Percentiles rank a stretch among this genome's conserved stretches.
Evolutionary conservation across 306 rosid species (phyloP).

Genomic region (Begonia masoniana): DNA sequence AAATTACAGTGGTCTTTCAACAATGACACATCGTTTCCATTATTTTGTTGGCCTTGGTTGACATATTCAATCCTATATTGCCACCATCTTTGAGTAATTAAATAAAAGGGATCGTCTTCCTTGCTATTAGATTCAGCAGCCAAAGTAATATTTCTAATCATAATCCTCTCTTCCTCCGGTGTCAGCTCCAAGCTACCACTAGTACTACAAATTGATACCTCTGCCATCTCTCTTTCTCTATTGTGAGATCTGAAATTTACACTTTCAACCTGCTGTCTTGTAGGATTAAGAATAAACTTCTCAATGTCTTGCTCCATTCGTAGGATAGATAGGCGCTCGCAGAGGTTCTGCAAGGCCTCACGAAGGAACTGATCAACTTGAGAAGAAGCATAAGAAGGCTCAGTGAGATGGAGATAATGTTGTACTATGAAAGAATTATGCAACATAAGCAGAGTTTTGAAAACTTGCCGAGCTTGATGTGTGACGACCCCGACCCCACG

Average conservation of each 20-base stretch:
- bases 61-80: slow-evolving; percentile 94
- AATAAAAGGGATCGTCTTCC: slow-evolving; percentile 73
- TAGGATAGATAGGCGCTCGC: too few species aligned
- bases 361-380: too few species aligned
- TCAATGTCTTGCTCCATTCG: too few species aligned
- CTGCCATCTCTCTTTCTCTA: slow-evolving; percentile 28
- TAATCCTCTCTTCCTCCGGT: slow-evolving; percentile 84
- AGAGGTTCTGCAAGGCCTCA: too few species aligned
- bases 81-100: slow-evolving; percentile 98
- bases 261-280: too few species aligned
- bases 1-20: slow-evolving; percentile 49
- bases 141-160: slow-evolving; percentile 81
- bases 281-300: too few species aligned
- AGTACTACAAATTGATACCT: slow-evolving; percentile 48
- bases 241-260: slow-evolving; percentile 4
- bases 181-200: slow-evolving; percentile 37
- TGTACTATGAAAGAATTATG: too few species aligned
- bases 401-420: too few species aligned
- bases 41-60: slow-evolving; percentile 76
- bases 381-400: too few species aligned
- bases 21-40: slow-evolving; percentile 52
- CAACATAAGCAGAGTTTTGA: too few species aligned
- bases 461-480: too few species aligned
- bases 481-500: too few species aligned
- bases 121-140: slow-evolving; percentile 66